Evolutionary conservation across 495 filamentous ascomycete species (phyloP), one percentile per base, ranked within the genome.

Genomic region (Staphylotrichum longicolle): DNA sequence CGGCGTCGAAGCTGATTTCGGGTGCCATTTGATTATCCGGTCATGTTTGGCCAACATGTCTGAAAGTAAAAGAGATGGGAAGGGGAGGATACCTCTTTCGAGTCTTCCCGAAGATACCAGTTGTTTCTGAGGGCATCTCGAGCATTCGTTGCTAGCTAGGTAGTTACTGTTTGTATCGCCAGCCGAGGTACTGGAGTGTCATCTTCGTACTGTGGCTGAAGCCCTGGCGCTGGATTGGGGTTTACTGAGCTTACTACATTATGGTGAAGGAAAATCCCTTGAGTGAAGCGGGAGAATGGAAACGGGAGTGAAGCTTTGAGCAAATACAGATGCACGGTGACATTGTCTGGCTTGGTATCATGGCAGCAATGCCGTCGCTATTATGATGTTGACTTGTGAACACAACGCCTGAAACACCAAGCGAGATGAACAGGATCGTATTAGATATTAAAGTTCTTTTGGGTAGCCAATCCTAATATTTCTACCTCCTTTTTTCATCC

Each of bases 71-170:
- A 47, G 45, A 20, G 15, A 3, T 5, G 45, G 15, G 15, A 7
- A 27, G 45, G 14, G 15, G 20, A 48, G 20, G 46, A 30, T 12
- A 30, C 30, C 12, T 47, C 7, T 48, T 32, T 30, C 46, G 46
- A 32, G 48, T 4, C 35, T 35, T 35, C 10, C 9, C 47, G 20
- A 12, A 14, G 11, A 50, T 34, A 49, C 4, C 10, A 3, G 27
- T 20, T 9, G 20, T 4, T 14, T 7, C 11, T 4, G 27, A 3
- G 32, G 48, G 30, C 35, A 51, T 51, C 14, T n/a, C 5, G 48
- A 35, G 48, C 32, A 51, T 34, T 53, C 27, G 50, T 53, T 53
- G 50, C 50, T 53, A 35, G 40, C 8, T 1, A 44, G 49, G 30
- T 12, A 7, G 27, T 35, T 7, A 34, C 4, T 14, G 33, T 51